Evolutionary conservation across 2,329 filamentous ascomycete genomes (phyloP).

Genomic region (Paraphoma chrysanthemicola): DNA sequence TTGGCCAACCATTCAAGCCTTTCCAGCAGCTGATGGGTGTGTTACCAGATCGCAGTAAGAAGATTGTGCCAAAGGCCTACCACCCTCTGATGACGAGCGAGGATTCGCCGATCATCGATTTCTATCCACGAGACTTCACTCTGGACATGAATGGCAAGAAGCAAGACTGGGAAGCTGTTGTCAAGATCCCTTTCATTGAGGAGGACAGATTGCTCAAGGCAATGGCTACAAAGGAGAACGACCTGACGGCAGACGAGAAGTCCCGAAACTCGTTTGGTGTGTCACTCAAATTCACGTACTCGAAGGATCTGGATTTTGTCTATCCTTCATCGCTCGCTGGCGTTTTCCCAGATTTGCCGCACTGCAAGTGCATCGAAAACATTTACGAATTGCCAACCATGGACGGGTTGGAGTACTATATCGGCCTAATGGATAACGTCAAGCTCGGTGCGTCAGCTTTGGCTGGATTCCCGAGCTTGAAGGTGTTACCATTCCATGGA

Average conservation of each 20-base stretch:
- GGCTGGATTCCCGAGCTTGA: slow-evolving; percentile 90
- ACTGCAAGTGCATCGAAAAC: slow-evolving; percentile 93
- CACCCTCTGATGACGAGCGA: slow-evolving; percentile 91
- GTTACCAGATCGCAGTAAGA: slow-evolving; percentile 94
- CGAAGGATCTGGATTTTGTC: slow-evolving; percentile 75
- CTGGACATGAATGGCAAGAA: slow-evolving; percentile 99
- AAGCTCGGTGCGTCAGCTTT: slow-evolving; percentile 83
- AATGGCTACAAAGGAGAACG: slow-evolving; percentile 82
- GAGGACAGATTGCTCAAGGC: slow-evolving; percentile 83
- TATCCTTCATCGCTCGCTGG: slow-evolving; percentile 90
- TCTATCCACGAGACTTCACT: slow-evolving; percentile 96
- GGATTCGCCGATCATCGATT: slow-evolving; percentile 93
- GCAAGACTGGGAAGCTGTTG: slow-evolving; percentile 99
- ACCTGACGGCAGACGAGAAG: slow-evolving; percentile 80
- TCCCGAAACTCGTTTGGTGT: slow-evolving; percentile 89
- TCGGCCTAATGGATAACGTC: slow-evolving; percentile 83
- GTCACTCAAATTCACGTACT: slow-evolving; percentile 90
- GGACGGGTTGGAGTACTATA: slow-evolving; percentile 84
- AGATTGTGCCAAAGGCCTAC: slow-evolving; percentile 87
- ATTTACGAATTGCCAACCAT: slow-evolving; percentile 93
- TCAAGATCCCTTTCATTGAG: slow-evolving; percentile 99
- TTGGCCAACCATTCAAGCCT: slow-evolving; percentile 93
- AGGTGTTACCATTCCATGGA: slow-evolving; percentile 83
- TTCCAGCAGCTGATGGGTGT: slow-evolving; percentile 99
- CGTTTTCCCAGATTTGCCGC: slow-evolving; percentile 85